Conservation (phyloP, 2,329 filamentous ascomycete species). For the Aspergillus neoniger region DNA sequence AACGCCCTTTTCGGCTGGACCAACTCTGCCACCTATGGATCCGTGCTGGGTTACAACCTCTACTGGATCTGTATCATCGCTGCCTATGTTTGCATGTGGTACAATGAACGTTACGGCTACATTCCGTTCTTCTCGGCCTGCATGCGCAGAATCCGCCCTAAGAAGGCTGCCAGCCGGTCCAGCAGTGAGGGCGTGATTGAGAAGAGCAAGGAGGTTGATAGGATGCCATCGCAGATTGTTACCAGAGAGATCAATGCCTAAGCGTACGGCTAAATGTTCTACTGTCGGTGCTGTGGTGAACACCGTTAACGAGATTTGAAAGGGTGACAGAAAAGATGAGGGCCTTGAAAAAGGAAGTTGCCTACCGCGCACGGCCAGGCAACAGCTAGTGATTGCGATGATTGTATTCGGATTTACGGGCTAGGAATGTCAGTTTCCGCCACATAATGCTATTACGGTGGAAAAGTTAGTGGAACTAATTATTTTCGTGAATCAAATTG, state of each 20-base stretch:
- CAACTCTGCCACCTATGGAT: conserved; percentile 85
- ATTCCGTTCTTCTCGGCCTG: neutral
- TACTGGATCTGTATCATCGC: conserved; percentile 62
- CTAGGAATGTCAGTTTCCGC: neutral
- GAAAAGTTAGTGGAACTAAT: neutral
- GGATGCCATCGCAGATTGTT: neutral
- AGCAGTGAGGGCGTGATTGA: neutral
- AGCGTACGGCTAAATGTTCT: neutral
- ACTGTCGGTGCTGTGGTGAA: neutral
- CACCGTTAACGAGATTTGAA: too few species aligned
- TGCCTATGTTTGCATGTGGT: neutral
- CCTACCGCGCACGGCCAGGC: neutral
- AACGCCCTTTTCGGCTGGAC: conserved; percentile 84
- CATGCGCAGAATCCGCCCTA: neutral
- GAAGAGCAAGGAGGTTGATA: neutral
- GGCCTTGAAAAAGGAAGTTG: neutral
- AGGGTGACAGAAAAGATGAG: neutral
- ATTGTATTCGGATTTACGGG: neutral
- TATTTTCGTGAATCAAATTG: neutral
- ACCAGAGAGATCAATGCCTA: neutral
- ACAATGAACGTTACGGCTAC: neutral
- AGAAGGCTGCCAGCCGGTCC: neutral
- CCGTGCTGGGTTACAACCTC: conserved; percentile 80
- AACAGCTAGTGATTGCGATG: neutral
- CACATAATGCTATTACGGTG: neutral